These are phyloP conservation scores for Tuber aestivum DNA, from an alignment of 495 filamentous ascomycete genomes.

Conservation along the genomic window DNA sequence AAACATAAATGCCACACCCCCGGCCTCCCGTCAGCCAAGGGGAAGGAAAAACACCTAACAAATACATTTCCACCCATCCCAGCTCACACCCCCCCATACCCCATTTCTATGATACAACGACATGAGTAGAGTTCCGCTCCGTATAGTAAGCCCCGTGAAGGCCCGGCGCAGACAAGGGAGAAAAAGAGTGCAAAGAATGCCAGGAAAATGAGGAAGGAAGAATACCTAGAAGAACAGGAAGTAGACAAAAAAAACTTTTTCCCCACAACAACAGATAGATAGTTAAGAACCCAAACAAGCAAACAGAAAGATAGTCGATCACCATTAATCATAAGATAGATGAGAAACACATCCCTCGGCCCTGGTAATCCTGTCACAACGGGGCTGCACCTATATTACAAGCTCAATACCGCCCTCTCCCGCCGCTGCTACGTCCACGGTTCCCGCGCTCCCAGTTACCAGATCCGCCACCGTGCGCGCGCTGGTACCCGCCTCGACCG, in stretches of 20 bases:
- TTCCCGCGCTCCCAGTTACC: background rate
- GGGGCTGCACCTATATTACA: background rate
- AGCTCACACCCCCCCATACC: background rate
- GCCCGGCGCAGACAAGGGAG: background rate
- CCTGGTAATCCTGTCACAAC: background rate
- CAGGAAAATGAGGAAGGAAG: background rate
- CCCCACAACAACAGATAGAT: background rate
- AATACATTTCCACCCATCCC: background rate
- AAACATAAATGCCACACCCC: background rate
- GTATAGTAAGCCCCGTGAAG: background rate
- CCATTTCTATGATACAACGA: background rate
- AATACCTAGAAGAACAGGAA: background rate
- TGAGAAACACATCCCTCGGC: background rate
- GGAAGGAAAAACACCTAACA: background rate
- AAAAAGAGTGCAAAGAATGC: background rate
- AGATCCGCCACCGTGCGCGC: background rate
- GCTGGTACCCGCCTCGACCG: background rate
- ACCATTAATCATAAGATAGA: background rate
- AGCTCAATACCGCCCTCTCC: background rate
- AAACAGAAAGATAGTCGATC: background rate
- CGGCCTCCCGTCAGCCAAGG: background rate
- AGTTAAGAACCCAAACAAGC: background rate
- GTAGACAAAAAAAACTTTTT: background rate
- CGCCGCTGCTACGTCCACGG: background rate
- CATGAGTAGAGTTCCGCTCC: constrained; percentile 5